Evolutionary conservation across 202 grass and related monocot genomes (phyloP), one percentile per base, ranked within the genome.

Genomic region (Tripidium arundinaceum): DNA sequence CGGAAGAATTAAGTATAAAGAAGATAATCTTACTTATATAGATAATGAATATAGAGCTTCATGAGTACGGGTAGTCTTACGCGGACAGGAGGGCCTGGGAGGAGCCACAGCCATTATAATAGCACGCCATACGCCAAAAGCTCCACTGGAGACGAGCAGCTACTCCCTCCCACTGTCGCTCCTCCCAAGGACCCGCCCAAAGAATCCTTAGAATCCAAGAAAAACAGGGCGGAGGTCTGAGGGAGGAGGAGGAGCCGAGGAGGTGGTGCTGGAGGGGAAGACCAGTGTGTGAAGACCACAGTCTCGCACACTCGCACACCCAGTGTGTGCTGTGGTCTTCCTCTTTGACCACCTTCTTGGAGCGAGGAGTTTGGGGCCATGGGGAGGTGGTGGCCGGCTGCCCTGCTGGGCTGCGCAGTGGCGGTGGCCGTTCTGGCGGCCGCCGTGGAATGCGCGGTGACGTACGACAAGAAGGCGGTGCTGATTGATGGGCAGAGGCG

Each of bases 381-480:
- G 79, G 77, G 29, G 68, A 61, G 72, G 85, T 18, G 86, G 16
- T 69, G 62, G 36, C 72, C 58, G 58, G 88, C 85, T 86, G 78
- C 82, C 27, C 63, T 65, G 72, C 75, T 85, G 75, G 74, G 81
- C 69, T 84, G 61, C 63, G 79, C 58, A 65, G 76, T 37, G 47
- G 68, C 46, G 75, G 67, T 61, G 68, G 71, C 78, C 7, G 58
- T 81, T 40, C 65, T 83, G 63, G 86, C 76, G 31, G 62, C 47
- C 49, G 72, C 66, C 57, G 89, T 41, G 36, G 84, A 91, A 76
- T 88, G 85, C 68, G 83, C 87, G 50, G 96, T 99, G 37, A 93
- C 96, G 1, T 99, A 99, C 67, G 96, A 99, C 88, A 86, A 74
- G 80, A 99, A 90, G 87, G 84, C 96, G 13, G 84, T 99, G 75